These are phyloP conservation scores for Guadua angustifolia DNA, from an alignment of 176 grass and related monocot species.

Conservation along the genomic window DNA sequence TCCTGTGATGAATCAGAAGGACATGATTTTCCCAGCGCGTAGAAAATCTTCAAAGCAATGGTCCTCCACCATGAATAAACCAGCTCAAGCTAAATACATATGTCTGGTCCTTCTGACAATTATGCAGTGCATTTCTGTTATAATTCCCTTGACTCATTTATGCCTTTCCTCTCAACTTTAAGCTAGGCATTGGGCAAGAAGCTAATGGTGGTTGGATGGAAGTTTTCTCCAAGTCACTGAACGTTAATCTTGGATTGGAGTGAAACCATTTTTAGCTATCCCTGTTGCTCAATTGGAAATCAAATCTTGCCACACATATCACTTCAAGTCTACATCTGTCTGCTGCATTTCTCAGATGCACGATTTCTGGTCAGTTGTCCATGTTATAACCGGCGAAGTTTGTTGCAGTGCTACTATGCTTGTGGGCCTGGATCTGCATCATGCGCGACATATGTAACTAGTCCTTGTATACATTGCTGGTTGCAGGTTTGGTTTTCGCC, in stretches of 20 bases:
- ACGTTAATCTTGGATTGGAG: background rate
- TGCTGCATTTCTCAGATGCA: conserved; percentile 16
- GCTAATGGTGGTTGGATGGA: conserved; percentile 55
- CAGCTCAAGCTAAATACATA: conserved; percentile 48
- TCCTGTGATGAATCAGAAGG: conserved; percentile 25
- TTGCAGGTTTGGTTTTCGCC: conserved; percentile 44
- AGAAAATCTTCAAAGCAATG: conserved; percentile 60
- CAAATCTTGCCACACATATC: conserved; percentile 14
- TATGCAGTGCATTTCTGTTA: background rate
- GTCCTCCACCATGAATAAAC: conserved; percentile 61
- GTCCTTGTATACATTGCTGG: conserved; percentile 51
- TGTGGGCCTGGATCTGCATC: conserved; percentile 38
- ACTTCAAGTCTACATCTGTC: background rate
- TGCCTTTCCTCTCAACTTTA: background rate
- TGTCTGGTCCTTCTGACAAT: conserved; percentile 18
- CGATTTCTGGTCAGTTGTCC: conserved; percentile 36
- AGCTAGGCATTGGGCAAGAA: conserved; percentile 49
- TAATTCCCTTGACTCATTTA: background rate
- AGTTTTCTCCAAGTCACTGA: background rate
- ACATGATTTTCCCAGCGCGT: conserved; percentile 47
- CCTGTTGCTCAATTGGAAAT: conserved; percentile 4
- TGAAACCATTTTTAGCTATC: background rate
- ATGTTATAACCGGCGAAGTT: conserved; percentile 39
- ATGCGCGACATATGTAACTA: conserved; percentile 44
- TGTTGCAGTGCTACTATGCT: conserved; percentile 51